These are phyloP conservation scores for Nannochloropsis gaditana DNA, from an alignment of 108 stramenopile genomes.

Conservation along the genomic window DNA sequence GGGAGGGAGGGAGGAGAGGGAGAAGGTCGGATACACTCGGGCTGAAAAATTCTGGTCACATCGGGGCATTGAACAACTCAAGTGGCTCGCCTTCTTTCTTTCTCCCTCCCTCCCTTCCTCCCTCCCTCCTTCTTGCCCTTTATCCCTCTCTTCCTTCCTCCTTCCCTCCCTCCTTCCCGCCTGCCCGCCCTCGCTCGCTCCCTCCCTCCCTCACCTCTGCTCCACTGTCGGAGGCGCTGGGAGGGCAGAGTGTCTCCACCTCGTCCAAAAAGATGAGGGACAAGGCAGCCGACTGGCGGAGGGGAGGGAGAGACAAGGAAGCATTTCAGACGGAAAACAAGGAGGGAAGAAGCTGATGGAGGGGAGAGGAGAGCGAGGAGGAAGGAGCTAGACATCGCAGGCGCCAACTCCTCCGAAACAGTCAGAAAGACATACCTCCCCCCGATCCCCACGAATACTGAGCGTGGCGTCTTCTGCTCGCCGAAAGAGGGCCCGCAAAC, in stretches of 20 bases:
- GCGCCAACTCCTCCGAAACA: no score
- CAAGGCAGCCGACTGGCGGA: not conserved
- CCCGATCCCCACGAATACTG: not conserved
- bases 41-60: not conserved
- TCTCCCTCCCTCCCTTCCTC: slow-evolving; percentile 9
- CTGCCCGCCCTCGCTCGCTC: slow-evolving; percentile 29
- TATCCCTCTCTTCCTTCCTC: slow-evolving; percentile 31
- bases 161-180: slow-evolving; percentile 26
- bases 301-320: not conserved
- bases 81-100: not conserved
- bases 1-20: not conserved
- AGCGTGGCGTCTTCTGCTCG: not conserved
- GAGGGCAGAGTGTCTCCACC: slow-evolving; percentile 32
- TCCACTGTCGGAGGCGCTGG: not conserved
- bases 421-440: no score
- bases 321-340: not conserved
- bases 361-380: no score
- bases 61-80: not conserved
- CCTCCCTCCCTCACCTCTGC: not conserved
- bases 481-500: not conserved
- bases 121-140: not conserved
- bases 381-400: no score
- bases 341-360: no score
- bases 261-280: slow-evolving; percentile 42
- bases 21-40: no score